phyloP scores from a whole-genome alignment of 164 flowering plant species.

The Malania oleifera region DNA sequence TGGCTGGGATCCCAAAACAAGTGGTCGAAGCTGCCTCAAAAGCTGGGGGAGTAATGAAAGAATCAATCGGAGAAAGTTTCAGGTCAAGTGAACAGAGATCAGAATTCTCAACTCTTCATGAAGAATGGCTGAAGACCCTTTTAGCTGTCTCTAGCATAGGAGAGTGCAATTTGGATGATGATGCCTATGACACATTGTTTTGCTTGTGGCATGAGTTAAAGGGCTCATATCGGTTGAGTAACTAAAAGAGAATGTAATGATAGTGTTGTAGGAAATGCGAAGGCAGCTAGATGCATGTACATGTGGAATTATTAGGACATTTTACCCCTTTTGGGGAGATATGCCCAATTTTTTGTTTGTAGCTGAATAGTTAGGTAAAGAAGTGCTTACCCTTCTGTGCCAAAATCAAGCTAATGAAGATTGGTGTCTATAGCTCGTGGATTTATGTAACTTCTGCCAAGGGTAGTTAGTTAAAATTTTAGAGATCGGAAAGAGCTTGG shows the following conservation, averaged over 20 bases:
- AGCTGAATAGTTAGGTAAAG: no score
- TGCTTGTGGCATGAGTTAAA: slow-evolving; percentile 90
- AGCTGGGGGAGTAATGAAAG: slow-evolving; percentile 61
- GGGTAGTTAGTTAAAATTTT: no score
- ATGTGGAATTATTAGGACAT: slow-evolving; percentile 1
- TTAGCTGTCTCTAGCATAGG: slow-evolving; percentile 27
- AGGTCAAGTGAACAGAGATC: slow-evolving; percentile 74
- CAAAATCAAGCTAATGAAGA: no score
- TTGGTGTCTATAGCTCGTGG: no score
- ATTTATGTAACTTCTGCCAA: no score
- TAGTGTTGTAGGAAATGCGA: not conserved
- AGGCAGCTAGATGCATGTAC: not conserved
- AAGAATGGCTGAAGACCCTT: slow-evolving; percentile 65
- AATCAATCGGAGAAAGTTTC: slow-evolving; percentile 52
- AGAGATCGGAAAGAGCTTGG: no score
- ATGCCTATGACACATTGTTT: slow-evolving; percentile 61
- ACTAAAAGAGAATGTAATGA: not conserved
- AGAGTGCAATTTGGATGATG: slow-evolving; percentile 30
- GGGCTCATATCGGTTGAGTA: slow-evolving; percentile 22
- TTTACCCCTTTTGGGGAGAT: not conserved
- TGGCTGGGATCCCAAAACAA: slow-evolving; percentile 78
- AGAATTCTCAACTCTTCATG: slow-evolving; percentile 84
- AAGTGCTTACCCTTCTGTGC: no score
- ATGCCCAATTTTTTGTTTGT: not conserved
- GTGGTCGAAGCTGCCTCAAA: slow-evolving; percentile 68